Evolutionary conservation across 345 rosid genomes (phyloP).

Genomic region (Melastoma malabathricum): DNA sequence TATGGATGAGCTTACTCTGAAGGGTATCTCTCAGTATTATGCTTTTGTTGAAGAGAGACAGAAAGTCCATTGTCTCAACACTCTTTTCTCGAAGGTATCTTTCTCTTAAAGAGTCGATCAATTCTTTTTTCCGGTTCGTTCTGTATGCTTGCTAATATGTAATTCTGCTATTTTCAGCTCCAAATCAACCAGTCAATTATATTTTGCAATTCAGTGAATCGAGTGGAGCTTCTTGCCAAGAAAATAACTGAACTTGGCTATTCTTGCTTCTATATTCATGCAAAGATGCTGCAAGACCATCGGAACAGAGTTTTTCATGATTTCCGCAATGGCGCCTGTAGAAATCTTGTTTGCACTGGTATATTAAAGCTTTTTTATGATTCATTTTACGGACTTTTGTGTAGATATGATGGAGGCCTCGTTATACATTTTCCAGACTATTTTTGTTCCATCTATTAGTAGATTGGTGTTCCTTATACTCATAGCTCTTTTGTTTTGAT

Average conservation of each 20-base stretch:
- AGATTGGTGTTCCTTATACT: too few relatives aligned
- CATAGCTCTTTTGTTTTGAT: too few relatives aligned
- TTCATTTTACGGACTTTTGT: neutral
- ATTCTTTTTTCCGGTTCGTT: neutral
- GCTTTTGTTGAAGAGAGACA: constrained; percentile 99
- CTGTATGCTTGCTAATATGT: neutral
- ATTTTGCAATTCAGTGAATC: constrained; percentile 97
- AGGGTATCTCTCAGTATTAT: constrained; percentile 93
- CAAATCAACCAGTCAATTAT: constrained; percentile 99
- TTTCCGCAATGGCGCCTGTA: constrained; percentile 99
- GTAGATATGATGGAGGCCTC: too few relatives aligned
- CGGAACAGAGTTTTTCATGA: constrained; percentile 99
- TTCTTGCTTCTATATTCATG: constrained; percentile 97
- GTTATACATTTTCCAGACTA: too few relatives aligned
- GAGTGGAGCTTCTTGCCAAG: constrained; percentile 93
- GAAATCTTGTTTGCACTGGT: constrained; percentile 99
- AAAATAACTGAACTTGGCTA: constrained; percentile 99
- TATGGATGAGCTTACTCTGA: constrained; percentile 96
- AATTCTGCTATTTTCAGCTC: constrained; percentile 44
- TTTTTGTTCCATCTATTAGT: too few relatives aligned
- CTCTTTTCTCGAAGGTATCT: constrained; percentile 94
- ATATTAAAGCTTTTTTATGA: constrained; percentile 1
- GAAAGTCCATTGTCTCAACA: constrained; percentile 99
- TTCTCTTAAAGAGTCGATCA: constrained; percentile 5
- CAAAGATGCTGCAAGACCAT: constrained; percentile 99